A percentile compares a stretch with the other conserved stretches of the same genome.
Conservation (phyloP, 177 flowering plant genomes). For the Vitis hybrid region DNA sequence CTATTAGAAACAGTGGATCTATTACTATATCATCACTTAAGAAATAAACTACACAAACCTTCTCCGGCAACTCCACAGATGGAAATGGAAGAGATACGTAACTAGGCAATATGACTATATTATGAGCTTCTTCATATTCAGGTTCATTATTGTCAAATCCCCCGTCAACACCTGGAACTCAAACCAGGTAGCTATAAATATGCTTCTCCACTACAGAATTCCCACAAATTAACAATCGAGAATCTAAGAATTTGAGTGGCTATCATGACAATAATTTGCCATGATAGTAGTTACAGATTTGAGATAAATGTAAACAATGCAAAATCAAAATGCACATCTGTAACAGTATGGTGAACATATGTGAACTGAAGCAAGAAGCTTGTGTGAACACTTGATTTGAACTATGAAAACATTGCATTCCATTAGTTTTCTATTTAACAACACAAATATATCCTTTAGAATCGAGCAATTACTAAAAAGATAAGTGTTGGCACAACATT, state of each 20-base stretch:
- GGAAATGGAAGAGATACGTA: conserved; percentile 81
- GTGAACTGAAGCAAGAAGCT: too few relatives aligned
- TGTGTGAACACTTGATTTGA: too few relatives aligned
- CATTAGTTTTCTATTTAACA: too few relatives aligned
- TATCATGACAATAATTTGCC: too few relatives aligned
- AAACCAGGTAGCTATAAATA: neutral
- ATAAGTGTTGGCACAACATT: too few relatives aligned
- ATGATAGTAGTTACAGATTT: too few relatives aligned
- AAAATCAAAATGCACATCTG: neutral
- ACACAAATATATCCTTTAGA: too few relatives aligned
- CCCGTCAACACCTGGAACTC: conserved; percentile 76
- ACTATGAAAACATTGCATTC: too few relatives aligned
- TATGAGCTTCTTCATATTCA: conserved; percentile 72
- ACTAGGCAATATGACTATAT: conserved; percentile 75
- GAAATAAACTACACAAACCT: conserved; percentile 41
- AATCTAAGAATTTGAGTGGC: neutral
- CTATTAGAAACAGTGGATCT: neutral
- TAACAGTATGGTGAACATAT: too few relatives aligned
- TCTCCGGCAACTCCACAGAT: conserved; percentile 92
- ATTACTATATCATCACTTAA: neutral
- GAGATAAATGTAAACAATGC: neutral
- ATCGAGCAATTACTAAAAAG: too few relatives aligned
- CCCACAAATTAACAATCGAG: neutral
- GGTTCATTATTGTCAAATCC: conserved; percentile 87
- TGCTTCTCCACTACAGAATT: neutral